These are phyloP conservation scores for Pleomassaria siparia DNA, from an alignment of 2,329 filamentous ascomycete species.

Conservation along the genomic window DNA sequence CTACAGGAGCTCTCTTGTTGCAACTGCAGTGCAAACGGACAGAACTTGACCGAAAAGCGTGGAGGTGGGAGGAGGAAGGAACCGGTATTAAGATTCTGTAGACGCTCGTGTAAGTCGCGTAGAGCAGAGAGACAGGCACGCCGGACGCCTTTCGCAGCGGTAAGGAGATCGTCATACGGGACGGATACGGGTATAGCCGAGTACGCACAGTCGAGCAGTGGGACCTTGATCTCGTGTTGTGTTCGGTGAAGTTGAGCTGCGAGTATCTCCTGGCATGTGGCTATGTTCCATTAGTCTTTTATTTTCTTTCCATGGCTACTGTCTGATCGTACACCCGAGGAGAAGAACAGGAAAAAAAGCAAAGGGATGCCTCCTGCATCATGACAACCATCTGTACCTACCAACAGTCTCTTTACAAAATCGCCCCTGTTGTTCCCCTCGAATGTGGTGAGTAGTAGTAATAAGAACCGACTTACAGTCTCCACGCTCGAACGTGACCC, in stretches of 20 bases:
- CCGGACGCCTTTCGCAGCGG: slow-evolving; percentile 33
- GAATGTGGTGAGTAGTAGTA: too few species aligned
- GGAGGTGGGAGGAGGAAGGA: slow-evolving; percentile 33
- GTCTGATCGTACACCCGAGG: too few species aligned
- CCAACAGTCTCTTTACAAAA: too few species aligned
- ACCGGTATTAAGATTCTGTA: slow-evolving; percentile 20
- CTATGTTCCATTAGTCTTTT: slow-evolving; percentile 25
- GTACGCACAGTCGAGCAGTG: slow-evolving; percentile 31
- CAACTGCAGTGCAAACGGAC: slow-evolving; percentile 32
- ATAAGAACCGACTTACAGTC: slow-evolving; percentile 23
- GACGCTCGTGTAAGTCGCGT: slow-evolving; percentile 30
- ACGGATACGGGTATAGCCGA: slow-evolving; percentile 19
- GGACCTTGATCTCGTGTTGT: slow-evolving; percentile 35
- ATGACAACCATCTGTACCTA: too few species aligned
- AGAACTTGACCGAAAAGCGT: slow-evolving; percentile 38
- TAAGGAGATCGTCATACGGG: slow-evolving; percentile 33
- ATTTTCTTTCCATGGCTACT: too few species aligned
- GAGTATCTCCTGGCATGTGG: slow-evolving; percentile 32
- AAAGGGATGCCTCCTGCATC: too few species aligned
- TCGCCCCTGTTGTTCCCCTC: too few species aligned
- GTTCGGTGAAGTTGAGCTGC: slow-evolving; percentile 34
- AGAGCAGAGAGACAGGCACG: slow-evolving; percentile 34
- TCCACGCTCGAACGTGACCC: slow-evolving; percentile 33
- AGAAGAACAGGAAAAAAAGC: too few species aligned
- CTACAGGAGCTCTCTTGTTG: slow-evolving; percentile 22